These are phyloP conservation scores for Flaveria sonorensis DNA, from an alignment of 129 eudicot genomes.

Conservation along the genomic window DNA sequence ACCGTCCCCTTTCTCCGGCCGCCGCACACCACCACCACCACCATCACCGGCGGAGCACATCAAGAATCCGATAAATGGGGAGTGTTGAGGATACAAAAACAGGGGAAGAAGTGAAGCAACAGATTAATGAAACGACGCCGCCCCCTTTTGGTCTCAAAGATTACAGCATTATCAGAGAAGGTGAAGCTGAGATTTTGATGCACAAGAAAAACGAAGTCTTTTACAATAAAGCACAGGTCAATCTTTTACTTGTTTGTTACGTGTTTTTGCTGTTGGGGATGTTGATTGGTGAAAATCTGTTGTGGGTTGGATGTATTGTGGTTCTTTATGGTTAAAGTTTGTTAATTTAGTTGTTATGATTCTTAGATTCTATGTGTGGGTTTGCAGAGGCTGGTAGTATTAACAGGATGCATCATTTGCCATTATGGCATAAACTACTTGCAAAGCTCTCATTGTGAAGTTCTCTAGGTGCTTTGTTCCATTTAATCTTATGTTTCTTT, in stretches of 20 bases:
- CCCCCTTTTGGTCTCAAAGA: constrained; percentile 59
- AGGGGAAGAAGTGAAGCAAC: constrained; percentile 39
- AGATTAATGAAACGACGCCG: neutral
- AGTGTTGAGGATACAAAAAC: constrained; percentile 34
- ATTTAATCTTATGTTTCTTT: neutral
- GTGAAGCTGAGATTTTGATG: constrained; percentile 98
- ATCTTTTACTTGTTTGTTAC: neutral
- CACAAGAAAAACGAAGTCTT: constrained; percentile 85
- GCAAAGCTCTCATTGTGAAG: neutral
- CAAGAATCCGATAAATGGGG: constrained; percentile 41
- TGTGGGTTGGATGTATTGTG: neutral
- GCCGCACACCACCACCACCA: constrained; percentile 18
- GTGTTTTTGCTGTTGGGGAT: constrained; percentile 4
- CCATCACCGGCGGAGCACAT: neutral
- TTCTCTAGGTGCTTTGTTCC: too few relatives aligned
- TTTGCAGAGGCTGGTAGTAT: neutral
- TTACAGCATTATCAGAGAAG: constrained; percentile 73
- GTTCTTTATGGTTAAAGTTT: neutral
- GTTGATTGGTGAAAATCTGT: neutral
- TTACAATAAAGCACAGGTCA: constrained; percentile 89
- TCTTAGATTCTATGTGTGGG: neutral
- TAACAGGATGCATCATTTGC: neutral
- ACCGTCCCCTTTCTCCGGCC: constrained; percentile 4
- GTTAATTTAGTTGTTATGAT: neutral
- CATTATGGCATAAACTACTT: neutral